phyloP scores from a whole-genome alignment of 495 filamentous ascomycete species.

The Penicillium macrosclerotiorum region DNA sequence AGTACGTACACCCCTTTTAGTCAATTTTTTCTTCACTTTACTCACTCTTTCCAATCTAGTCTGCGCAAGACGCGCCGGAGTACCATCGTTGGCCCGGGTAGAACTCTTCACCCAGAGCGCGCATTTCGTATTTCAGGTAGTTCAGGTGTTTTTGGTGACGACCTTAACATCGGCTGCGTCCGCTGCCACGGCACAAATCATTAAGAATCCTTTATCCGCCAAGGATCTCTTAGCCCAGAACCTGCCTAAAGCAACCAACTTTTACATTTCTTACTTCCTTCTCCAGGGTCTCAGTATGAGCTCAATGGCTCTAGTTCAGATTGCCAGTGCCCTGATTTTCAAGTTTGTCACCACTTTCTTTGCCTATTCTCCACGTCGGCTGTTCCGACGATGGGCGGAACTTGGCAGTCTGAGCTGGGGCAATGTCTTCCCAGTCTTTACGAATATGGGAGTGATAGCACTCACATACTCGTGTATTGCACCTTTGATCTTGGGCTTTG shows the following conservation, averaged over 20 bases:
- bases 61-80: constrained; percentile 71
- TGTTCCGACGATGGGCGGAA: constrained; percentile 61
- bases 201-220: constrained; percentile 57
- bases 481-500: constrained; percentile 80
- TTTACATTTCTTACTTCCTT: constrained; percentile 91
- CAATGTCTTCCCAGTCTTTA: constrained; percentile 80
- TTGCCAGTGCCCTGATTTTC: constrained; percentile 70
- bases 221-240: constrained; percentile 67
- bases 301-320: constrained; percentile 67
- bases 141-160: constrained; percentile 85
- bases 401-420: constrained; percentile 72
- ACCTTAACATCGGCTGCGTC: constrained; percentile 75
- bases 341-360: constrained; percentile 67
- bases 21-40: neutral
- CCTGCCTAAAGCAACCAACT: constrained; percentile 78
- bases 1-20: constrained; percentile 41
- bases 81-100: constrained; percentile 70
- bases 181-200: constrained; percentile 61
- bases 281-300: constrained; percentile 79
- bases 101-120: constrained; percentile 85
- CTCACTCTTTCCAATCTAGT: constrained; percentile 39
- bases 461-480: constrained; percentile 85
- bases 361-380: constrained; percentile 62
- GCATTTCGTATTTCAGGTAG: constrained; percentile 89
- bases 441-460: constrained; percentile 82